A percentile compares a stretch with the other conserved stretches of the same genome.
Evolutionary conservation across 108 stramenopile species (phyloP).

Genomic region (Nitzschia sp.): DNA sequence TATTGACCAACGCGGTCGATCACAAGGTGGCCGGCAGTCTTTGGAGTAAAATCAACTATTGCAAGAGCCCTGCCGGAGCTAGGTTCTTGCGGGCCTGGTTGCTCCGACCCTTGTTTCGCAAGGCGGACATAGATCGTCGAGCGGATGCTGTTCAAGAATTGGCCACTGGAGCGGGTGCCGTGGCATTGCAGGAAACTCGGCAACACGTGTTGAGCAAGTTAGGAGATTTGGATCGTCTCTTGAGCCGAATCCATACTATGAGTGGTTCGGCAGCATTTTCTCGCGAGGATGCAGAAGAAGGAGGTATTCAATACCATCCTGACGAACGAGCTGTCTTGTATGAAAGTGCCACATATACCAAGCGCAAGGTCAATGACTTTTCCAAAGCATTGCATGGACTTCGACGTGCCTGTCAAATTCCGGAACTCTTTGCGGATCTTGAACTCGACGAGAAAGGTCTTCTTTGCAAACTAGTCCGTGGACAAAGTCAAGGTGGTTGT

Average conservation of each 20-base stretch:
- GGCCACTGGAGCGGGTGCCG: conserved; percentile 59
- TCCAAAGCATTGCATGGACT: conserved; percentile 75
- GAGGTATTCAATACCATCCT: conserved; percentile 72
- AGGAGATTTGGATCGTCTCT: conserved; percentile 94
- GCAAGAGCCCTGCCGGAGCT: conserved; percentile 90
- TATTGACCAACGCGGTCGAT: conserved; percentile 75
- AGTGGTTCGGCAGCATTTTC: conserved; percentile 10
- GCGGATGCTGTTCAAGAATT: conserved; percentile 94
- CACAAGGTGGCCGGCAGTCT: conserved; percentile 79
- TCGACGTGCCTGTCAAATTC: conserved; percentile 58
- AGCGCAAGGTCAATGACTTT: conserved; percentile 92
- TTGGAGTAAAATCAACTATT: conserved; percentile 88
- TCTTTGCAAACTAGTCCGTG: conserved; percentile 65
- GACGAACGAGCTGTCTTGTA: conserved; percentile 93
- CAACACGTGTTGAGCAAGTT: conserved; percentile 56
- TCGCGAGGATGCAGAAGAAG: conserved; percentile 20
- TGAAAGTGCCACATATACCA: conserved; percentile 87
- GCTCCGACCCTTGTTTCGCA: conserved; percentile 85
- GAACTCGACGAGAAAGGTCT: conserved; percentile 61
- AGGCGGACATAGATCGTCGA: conserved; percentile 86
- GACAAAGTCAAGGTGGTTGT: conserved; percentile 69
- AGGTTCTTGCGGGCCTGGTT: conserved; percentile 95
- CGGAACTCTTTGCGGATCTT: conserved; percentile 74
- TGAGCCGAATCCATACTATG: conserved; percentile 92
- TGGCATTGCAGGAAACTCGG: conserved; percentile 76